Conservation (phyloP, 2,329 filamentous ascomycete genomes). For the Trichophyton schoenleinii region DNA sequence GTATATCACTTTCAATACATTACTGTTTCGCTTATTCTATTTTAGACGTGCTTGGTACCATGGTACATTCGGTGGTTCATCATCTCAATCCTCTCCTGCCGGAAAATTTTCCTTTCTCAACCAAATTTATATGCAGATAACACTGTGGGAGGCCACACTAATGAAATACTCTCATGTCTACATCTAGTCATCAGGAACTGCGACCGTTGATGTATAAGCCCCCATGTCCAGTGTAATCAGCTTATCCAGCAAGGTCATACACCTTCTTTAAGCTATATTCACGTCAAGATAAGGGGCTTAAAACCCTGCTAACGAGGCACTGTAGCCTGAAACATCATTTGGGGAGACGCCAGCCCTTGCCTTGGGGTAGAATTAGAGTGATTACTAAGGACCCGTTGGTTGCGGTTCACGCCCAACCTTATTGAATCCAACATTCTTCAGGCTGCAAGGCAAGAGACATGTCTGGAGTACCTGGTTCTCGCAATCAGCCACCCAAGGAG, state of each 20-base stretch:
- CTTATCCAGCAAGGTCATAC: no score
- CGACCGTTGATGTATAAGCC: no score
- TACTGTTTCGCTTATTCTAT: background rate
- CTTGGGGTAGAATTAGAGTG: background rate
- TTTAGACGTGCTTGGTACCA: background rate
- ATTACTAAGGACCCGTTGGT: background rate
- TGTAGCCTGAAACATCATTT: no score
- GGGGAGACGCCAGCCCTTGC: background rate
- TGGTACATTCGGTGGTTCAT: background rate
- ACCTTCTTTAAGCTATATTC: no score
- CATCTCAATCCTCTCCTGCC: background rate
- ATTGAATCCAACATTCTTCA: background rate
- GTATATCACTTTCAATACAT: conserved; percentile 2
- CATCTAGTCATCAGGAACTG: no score
- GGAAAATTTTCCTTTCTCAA: background rate
- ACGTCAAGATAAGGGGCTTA: no score
- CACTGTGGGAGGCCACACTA: background rate
- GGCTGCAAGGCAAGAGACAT: background rate
- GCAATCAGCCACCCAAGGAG: no score
- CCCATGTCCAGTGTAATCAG: no score
- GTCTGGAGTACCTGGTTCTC: background rate
- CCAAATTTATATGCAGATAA: no score
- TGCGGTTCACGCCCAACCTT: background rate
- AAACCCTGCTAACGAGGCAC: no score
- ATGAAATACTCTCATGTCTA: background rate